Conservation (phyloP, 2,329 filamentous ascomycete genomes). For the Aspergillus cejpii region DNA sequence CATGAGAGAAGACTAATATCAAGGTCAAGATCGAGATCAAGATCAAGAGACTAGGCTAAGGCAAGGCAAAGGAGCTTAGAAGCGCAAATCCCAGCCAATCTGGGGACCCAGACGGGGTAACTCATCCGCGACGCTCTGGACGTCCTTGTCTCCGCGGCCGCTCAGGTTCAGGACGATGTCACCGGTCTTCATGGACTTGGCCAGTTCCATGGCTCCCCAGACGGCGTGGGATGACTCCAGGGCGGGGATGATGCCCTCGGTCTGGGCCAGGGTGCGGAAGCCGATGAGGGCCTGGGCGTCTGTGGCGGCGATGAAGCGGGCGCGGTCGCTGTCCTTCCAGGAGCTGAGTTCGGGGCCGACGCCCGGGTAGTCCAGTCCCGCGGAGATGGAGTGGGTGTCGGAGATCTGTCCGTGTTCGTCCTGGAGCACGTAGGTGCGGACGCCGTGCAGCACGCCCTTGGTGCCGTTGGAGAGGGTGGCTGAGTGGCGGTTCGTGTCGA, state of each 20-base stretch:
- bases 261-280: conserved; percentile 75
- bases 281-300: conserved; percentile 84
- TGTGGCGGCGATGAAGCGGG: conserved; percentile 83
- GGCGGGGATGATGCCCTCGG: conserved; percentile 95
- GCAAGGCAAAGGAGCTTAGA: conserved; percentile 25
- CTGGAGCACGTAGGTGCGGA: conserved; percentile 92
- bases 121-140: conserved; percentile 95
- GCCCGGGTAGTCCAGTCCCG: conserved; percentile 93
- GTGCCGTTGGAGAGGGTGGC: conserved; percentile 80
- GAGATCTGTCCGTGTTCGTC: conserved; percentile 86
- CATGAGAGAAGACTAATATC: no score
- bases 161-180: conserved; percentile 89
- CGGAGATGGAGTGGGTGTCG: conserved; percentile 94
- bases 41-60: neutral
- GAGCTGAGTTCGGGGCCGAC: conserved; percentile 85
- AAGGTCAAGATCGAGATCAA: no score
- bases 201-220: conserved; percentile 79
- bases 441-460: conserved; percentile 91
- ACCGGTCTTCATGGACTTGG: conserved; percentile 83
- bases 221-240: conserved; percentile 91
- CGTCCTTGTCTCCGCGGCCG: conserved; percentile 94
- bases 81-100: conserved; percentile 68
- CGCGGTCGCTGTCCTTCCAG: conserved; percentile 87
- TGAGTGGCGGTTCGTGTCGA: conserved; percentile 77
- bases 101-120: conserved; percentile 78